Evolutionary conservation across 371 early-diverging fungal species (phyloP).

Genomic region (Apophysomyces ossiformis): DNA sequence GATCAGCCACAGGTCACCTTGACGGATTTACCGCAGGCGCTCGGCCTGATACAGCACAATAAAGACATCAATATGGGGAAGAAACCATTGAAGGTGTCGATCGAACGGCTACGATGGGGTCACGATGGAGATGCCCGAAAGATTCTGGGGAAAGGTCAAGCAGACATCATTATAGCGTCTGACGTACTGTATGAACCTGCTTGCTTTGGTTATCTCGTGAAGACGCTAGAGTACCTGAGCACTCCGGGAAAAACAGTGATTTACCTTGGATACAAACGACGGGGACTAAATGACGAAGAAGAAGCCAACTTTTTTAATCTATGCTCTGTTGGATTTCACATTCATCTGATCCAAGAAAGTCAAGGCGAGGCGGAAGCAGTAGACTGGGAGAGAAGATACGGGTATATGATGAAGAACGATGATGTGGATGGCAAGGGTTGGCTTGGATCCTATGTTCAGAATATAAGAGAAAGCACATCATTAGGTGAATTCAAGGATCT

Average conservation of each 20-base stretch:
- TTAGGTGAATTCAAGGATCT: neutral
- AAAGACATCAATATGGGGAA: constrained; percentile 26
- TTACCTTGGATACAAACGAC: constrained; percentile 60
- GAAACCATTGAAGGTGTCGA: constrained; percentile 19
- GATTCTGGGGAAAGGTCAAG: constrained; percentile 8
- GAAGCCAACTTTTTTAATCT: constrained; percentile 52
- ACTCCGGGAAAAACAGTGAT: constrained; percentile 39
- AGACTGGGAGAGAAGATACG: constrained; percentile 17
- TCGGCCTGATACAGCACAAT: constrained; percentile 39
- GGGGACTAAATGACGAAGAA: constrained; percentile 41
- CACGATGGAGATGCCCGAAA: constrained; percentile 13
- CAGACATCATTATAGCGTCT: constrained; percentile 59
- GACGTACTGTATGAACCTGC: constrained; percentile 60
- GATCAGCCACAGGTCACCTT: constrained; percentile 18
- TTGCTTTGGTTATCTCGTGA: constrained; percentile 40
- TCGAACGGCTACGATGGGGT: constrained; percentile 42
- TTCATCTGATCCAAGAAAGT: constrained; percentile 1
- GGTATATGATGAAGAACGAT: constrained; percentile 11
- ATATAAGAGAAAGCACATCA: neutral
- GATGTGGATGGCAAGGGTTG: constrained; percentile 21
- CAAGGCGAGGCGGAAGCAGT: neutral
- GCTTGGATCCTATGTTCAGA: constrained; percentile 18
- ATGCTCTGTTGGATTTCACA: constrained; percentile 24
- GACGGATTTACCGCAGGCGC: constrained; percentile 50
- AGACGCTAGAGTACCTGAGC: constrained; percentile 46